Evolutionary conservation across 1,139 yeast species (phyloP).

Genomic region (Debaryomyces psychrophilus): DNA sequence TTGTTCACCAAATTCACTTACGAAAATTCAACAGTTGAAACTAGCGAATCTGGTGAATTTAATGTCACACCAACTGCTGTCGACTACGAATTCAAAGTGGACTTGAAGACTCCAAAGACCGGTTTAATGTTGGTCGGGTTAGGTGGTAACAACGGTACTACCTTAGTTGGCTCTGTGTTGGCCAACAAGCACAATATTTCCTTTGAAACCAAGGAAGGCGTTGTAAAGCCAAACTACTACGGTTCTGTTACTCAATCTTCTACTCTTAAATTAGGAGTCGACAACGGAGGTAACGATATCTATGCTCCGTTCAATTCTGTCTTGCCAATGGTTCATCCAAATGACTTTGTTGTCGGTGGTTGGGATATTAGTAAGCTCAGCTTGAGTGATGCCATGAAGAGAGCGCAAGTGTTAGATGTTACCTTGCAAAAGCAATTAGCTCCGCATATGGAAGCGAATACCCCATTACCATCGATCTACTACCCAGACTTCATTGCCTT

Average conservation of each 20-base stretch:
- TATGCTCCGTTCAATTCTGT: conserved; percentile 91
- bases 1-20: conserved; percentile 68
- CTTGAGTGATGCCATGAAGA: conserved; percentile 76
- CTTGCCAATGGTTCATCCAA: conserved; percentile 87
- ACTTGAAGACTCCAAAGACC: conserved; percentile 78
- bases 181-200: conserved; percentile 81
- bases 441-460: conserved; percentile 62
- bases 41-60: conserved; percentile 58
- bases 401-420: conserved; percentile 86
- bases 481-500: conserved; percentile 97
- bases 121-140: conserved; percentile 92
- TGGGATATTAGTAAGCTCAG: conserved; percentile 87
- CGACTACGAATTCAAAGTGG: conserved; percentile 85
- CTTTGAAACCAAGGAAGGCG: conserved; percentile 84
- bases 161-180: conserved; percentile 79
- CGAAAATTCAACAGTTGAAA: conserved; percentile 36
- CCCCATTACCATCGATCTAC: conserved; percentile 83
- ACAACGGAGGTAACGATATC: conserved; percentile 77
- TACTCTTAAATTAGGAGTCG: conserved; percentile 88
- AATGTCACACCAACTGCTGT: conserved; percentile 71
- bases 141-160: conserved; percentile 97
- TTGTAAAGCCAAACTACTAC: conserved; percentile 79
- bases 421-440: conserved; percentile 79
- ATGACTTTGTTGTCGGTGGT: conserved; percentile 87
- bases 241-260: conserved; percentile 97